phyloP scores from a whole-genome alignment of 805 yeast species.

The Metschnikowia kunwiensis region DNA sequence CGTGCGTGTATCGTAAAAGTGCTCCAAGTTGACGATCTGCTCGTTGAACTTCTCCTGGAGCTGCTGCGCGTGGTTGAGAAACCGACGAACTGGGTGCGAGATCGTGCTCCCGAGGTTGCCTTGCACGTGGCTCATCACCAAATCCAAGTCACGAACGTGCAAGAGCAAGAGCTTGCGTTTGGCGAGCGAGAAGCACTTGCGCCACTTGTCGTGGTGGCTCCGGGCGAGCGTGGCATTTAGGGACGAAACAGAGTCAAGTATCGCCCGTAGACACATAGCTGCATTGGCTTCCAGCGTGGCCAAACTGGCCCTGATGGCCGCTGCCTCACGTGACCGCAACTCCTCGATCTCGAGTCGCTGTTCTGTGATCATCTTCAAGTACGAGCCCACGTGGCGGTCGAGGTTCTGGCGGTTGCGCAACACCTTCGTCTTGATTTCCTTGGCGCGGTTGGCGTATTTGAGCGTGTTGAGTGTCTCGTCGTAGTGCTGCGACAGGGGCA shows the following conservation, averaged over 20 bases:
- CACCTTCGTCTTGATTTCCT: slow-evolving; percentile 80
- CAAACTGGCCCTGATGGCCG: slow-evolving; percentile 38
- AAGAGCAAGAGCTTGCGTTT: slow-evolving; percentile 38
- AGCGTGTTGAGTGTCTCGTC: slow-evolving; percentile 91
- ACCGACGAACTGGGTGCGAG: slow-evolving; percentile 3
- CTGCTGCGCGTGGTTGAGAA: slow-evolving; percentile 22
- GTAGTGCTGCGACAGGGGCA: slow-evolving; percentile 82
- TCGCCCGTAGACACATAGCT: slow-evolving; percentile 37
- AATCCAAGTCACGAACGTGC: slow-evolving; percentile 11
- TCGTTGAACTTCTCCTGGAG: slow-evolving; percentile 32
- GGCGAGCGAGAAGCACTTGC: slow-evolving; percentile 42
- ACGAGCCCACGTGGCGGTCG: slow-evolving; percentile 81
- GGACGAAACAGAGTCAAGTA: slow-evolving; percentile 42
- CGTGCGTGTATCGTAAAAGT: slow-evolving; percentile 43
- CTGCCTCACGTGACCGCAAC: slow-evolving; percentile 52
- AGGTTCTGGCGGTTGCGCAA: slow-evolving; percentile 70
- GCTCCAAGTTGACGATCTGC: slow-evolving; percentile 54
- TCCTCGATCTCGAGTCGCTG: slow-evolving; percentile 73
- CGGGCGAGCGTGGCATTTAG: slow-evolving; percentile 41
- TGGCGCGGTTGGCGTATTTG: slow-evolving; percentile 89
- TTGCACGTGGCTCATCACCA: slow-evolving; percentile 1
- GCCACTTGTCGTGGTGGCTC: slow-evolving; percentile 44
- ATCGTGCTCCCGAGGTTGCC: background rate
- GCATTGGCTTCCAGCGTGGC: slow-evolving; percentile 31
- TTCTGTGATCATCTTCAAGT: slow-evolving; percentile 77